Evolutionary conservation across 208 protist species (phyloP).

Genomic region (Porcisia hertigi): DNA sequence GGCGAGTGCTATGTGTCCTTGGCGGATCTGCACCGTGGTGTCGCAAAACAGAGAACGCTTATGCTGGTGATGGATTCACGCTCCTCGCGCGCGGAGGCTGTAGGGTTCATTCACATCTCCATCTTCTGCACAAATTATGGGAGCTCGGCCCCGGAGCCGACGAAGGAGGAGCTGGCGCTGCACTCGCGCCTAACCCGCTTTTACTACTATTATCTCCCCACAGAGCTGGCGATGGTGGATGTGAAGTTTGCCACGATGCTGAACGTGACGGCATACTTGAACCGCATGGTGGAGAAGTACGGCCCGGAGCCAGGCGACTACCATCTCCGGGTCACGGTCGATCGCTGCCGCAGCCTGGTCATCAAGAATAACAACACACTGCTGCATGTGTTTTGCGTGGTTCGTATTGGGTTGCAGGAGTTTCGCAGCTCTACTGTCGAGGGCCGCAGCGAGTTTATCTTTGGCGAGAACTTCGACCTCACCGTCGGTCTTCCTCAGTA

Average conservation of each 20-base stretch:
- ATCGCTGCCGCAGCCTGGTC: conserved; percentile 42
- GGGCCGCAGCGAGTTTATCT: conserved; percentile 50
- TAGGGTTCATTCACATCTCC: conserved; percentile 68
- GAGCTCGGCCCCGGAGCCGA: conserved; percentile 38
- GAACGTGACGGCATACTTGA: conserved; percentile 68
- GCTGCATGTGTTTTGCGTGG: conserved; percentile 40
- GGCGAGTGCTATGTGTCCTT: conserved; percentile 73
- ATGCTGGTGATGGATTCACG: conserved; percentile 59
- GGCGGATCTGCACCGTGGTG: conserved; percentile 53
- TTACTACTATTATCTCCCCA: conserved; percentile 74
- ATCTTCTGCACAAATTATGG: conserved; percentile 56
- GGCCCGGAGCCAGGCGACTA: conserved; percentile 76
- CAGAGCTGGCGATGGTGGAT: conserved; percentile 58
- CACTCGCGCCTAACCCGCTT: conserved; percentile 62
- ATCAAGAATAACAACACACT: conserved; percentile 11
- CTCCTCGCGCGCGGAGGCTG: conserved; percentile 36
- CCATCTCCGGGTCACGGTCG: conserved; percentile 47
- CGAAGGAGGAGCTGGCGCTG: conserved; percentile 36
- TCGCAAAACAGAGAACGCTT: conserved; percentile 56
- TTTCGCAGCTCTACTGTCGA: conserved; percentile 53
- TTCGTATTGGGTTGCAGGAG: conserved; percentile 58
- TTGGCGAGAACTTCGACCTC: conserved; percentile 70
- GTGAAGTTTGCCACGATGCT: conserved; percentile 64
- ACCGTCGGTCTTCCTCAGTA: conserved; percentile 60
- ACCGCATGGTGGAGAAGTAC: conserved; percentile 59